Percentiles rank a stretch among this genome's conserved stretches.
phyloP scores from a whole-genome alignment of 176 grass and related monocot species.

The Avena atlantica region DNA sequence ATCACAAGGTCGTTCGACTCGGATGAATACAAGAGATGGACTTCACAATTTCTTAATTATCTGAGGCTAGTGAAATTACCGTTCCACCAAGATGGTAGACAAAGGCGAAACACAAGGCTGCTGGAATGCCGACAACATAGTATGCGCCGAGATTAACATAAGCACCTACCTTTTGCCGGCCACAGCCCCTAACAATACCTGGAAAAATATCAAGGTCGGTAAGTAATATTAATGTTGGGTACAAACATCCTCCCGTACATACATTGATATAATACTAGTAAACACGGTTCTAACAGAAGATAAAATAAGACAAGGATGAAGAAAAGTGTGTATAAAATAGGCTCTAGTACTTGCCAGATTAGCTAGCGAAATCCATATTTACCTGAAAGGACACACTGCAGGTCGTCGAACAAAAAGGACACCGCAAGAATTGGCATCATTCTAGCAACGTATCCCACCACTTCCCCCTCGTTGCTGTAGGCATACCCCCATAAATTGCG shows the following conservation, averaged over 20 bases:
- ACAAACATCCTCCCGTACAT: too few relatives aligned
- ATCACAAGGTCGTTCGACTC: background rate
- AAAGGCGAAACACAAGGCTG: constrained; percentile 34
- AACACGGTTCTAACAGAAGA: too few relatives aligned
- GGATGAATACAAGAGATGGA: background rate
- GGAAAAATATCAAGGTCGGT: background rate
- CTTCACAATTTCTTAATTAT: background rate
- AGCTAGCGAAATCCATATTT: too few relatives aligned
- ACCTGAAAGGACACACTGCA: background rate
- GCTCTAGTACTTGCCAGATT: too few relatives aligned
- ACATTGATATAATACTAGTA: too few relatives aligned
- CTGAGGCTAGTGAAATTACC: constrained; percentile 22
- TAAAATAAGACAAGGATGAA: too few relatives aligned
- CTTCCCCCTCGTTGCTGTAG: background rate
- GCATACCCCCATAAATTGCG: background rate
- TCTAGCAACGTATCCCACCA: background rate
- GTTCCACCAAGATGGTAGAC: constrained; percentile 48
- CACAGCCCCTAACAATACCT: constrained; percentile 51
- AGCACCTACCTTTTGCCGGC: constrained; percentile 55
- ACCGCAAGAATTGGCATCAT: constrained; percentile 17
- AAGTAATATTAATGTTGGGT: background rate
- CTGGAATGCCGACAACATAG: constrained; percentile 44
- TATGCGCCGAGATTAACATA: constrained; percentile 52
- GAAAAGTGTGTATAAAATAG: too few relatives aligned
- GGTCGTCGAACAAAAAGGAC: background rate